Percentiles rank a stretch among this genome's conserved stretches.
Conservation (phyloP, 129 eudicot genomes). For the Deinandra increscens region DNA sequence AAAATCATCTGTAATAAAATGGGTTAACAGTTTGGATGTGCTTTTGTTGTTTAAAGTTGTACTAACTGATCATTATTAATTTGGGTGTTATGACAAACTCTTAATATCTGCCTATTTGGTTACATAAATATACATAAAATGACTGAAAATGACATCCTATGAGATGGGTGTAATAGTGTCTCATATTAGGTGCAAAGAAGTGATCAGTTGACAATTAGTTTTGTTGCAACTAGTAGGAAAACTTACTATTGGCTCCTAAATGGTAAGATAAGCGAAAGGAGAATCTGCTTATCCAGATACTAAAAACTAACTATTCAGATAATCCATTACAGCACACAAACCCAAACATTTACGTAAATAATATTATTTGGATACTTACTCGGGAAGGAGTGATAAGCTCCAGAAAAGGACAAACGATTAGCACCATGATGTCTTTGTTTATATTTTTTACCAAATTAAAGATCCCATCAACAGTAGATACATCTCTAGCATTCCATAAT, state of each 20-base stretch:
- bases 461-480: slow-evolving; percentile 28
- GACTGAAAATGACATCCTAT: neutral
- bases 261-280: neutral
- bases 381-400: slow-evolving; percentile 56
- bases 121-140: neutral
- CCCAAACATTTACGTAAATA: neutral
- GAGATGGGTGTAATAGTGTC: slow-evolving; percentile 12
- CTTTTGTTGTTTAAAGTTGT: neutral
- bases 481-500: slow-evolving; percentile 46
- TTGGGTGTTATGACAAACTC: neutral
- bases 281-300: neutral
- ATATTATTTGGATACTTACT: slow-evolving; percentile 39
- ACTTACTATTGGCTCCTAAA: neutral
- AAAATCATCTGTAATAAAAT: neutral
- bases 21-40: slow-evolving; percentile 11
- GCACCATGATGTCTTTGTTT: slow-evolving; percentile 55
- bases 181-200: neutral
- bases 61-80: neutral
- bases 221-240: slow-evolving; percentile 5
- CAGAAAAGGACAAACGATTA: slow-evolving; percentile 53
- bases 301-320: slow-evolving; percentile 9
- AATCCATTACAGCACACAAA: neutral
- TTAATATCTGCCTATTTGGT: neutral
- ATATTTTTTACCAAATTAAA: slow-evolving; percentile 30
- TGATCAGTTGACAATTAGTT: neutral